Conservation (phyloP, 2,329 filamentous ascomycete genomes). For the Fusarium algeriense region DNA sequence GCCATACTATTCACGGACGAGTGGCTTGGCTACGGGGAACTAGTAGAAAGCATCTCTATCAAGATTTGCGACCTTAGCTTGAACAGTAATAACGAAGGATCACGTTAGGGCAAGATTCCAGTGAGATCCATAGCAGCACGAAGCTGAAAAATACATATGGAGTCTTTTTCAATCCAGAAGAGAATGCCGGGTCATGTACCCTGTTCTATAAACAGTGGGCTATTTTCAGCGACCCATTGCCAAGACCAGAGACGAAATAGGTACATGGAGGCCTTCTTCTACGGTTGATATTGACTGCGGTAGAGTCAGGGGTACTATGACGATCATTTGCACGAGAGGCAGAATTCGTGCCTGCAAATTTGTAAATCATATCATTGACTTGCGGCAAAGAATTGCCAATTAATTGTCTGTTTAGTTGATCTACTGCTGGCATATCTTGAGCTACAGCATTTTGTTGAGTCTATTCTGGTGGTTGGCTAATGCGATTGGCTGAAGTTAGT, state of each 20-base stretch:
- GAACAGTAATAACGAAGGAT: too few species aligned
- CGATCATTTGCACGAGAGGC: constrained; percentile 6
- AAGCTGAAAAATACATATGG: neutral
- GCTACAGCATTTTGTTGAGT: neutral
- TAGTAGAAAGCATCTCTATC: neutral
- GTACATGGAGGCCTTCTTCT: neutral
- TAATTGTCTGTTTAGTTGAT: neutral
- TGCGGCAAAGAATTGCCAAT: neutral
- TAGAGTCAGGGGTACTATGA: constrained; percentile 17
- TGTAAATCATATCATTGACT: constrained; percentile 3
- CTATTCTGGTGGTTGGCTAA: neutral
- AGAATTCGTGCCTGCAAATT: neutral
- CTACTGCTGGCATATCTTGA: neutral
- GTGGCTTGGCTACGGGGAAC: neutral
- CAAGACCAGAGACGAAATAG: constrained; percentile 11
- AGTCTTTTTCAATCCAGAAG: neutral
- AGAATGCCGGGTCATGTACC: constrained; percentile 4
- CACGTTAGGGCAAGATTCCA: too few species aligned
- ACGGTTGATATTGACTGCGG: constrained; percentile 9
- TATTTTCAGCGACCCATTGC: constrained; percentile 6
- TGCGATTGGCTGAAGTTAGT: constrained; percentile 20
- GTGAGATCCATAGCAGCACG: too few species aligned
- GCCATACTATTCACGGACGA: constrained; percentile 10
- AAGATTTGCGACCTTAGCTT: neutral
- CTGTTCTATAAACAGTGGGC: constrained; percentile 3